These are phyloP conservation scores for Schizothecium vesticola DNA, from an alignment of 495 filamentous ascomycete species.

Conservation along the genomic window DNA sequence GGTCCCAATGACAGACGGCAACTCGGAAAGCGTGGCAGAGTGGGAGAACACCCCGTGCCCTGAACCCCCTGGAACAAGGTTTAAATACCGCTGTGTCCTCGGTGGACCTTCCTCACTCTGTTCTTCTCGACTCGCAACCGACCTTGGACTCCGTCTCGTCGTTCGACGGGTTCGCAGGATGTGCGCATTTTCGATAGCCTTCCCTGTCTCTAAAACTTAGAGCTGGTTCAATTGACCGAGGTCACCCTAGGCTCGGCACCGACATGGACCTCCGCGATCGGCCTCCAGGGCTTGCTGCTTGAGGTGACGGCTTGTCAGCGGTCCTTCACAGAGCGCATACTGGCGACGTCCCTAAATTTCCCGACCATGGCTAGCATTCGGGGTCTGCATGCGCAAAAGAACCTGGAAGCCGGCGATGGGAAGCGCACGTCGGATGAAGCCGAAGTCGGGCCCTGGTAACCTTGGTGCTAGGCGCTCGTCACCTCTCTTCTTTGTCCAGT, in stretches of 20 bases:
- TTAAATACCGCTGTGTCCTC: neutral
- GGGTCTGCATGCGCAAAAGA: neutral
- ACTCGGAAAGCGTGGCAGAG: neutral
- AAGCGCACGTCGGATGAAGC: conserved; percentile 4
- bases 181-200: neutral
- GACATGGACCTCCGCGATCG: neutral
- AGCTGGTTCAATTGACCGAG: too few species aligned
- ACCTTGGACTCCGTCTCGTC: neutral
- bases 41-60: neutral
- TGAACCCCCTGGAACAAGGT: neutral
- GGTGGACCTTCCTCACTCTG: neutral
- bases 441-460: conserved; percentile 23
- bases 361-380: conserved; percentile 5
- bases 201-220: too few species aligned
- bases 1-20: neutral
- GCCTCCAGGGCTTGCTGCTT: neutral
- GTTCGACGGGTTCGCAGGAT: neutral
- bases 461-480: neutral
- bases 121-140: neutral
- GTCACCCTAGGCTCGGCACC: neutral
- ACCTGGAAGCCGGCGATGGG: neutral
- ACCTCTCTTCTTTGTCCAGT: conserved; percentile 21
- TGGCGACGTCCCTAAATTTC: conserved; percentile 5
- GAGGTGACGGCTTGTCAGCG: neutral
- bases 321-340: neutral